Base-by-base conservation (phyloP, 768 basidiomycete species). In the Calvatia gigantea region DNA sequence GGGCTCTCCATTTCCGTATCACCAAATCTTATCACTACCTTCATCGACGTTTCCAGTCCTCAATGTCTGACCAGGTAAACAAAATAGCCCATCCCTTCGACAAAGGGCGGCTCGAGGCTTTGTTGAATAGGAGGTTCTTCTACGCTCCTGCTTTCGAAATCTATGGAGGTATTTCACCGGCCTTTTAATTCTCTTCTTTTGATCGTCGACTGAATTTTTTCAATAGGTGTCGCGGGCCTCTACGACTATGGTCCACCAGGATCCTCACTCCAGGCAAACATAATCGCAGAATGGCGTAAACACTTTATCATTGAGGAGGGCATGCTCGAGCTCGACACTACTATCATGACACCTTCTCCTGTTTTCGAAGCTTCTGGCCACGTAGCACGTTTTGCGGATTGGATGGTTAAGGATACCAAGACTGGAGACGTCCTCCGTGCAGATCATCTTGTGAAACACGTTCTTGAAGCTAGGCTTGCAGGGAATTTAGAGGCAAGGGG, bases 221-320 rank as follows among this genome's bases (percentile, higher is more conserved):
- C 25, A 15, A 28, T 51, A 96, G 95, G 96, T 72, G 90, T 98
- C 62, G 95, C 94, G 59, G 97, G 97, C 51, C 76, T 99, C 39
- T 99, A 98, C 74, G 97, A 98, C 73, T 98, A 97, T 66, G 95
- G 96, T 39, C 96, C 95, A 51, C 92, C 96, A 0, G 96, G 97
- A 57, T 95, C 97, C 1, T 83, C 94, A 2, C 80, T 98, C 31
- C 95, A 98, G 65, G 92, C 96, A 57, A 98, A 98, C 78, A 92
- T 99, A 73, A 87, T 98, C 67, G 76, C 89, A 0, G 91, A 91
- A 79, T 98, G 96, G 97, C 82, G 96, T 52, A 89, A 89, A 68
- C 97, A 98, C 74, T 98, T 98, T 67, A 98, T 99, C 77, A 80
- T 98, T 66, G 92, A 98, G 65, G 96, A 99, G 65, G 84, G 91